Conservation (phyloP, 2,329 filamentous ascomycete genomes). For the Coniochaeta sp. region DNA sequence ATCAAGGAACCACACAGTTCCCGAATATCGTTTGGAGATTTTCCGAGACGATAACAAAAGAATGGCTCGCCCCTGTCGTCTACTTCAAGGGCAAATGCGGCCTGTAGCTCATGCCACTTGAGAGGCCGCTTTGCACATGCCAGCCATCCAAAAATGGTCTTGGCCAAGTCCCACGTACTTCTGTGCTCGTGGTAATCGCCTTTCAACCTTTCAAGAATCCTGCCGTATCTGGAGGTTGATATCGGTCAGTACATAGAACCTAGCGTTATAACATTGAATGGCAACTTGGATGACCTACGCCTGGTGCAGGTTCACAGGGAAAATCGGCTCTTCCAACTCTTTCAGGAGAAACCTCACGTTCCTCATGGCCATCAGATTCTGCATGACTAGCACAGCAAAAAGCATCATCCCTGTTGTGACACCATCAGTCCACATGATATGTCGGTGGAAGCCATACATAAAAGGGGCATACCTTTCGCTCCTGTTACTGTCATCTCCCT, state of each 20-base stretch:
- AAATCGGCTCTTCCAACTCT: slow-evolving; percentile 11
- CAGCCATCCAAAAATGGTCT: slow-evolving; percentile 30
- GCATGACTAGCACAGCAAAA: slow-evolving; percentile 21
- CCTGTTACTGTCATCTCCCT: neutral
- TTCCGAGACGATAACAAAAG: slow-evolving; percentile 12
- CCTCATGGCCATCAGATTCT: slow-evolving; percentile 16
- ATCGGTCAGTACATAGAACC: neutral
- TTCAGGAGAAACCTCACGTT: slow-evolving; percentile 7
- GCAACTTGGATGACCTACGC: slow-evolving; percentile 5
- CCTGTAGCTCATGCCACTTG: slow-evolving; percentile 32
- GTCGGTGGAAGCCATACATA: neutral
- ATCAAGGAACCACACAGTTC: slow-evolving; percentile 27
- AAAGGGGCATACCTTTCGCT: neutral
- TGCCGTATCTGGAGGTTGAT: slow-evolving; percentile 17
- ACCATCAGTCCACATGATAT: neutral
- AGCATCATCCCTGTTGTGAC: slow-evolving; percentile 21
- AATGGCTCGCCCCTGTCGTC: slow-evolving; percentile 2
- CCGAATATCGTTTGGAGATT: slow-evolving; percentile 16
- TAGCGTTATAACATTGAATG: too few species aligned
- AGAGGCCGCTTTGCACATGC: slow-evolving; percentile 30
- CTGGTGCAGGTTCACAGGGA: slow-evolving; percentile 9
- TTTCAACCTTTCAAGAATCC: slow-evolving; percentile 9
- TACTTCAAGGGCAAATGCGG: slow-evolving; percentile 17
- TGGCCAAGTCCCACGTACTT: slow-evolving; percentile 16
- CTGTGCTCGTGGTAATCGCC: neutral